Conservation (phyloP, 352 stramenopile species). For the Aphanomyces stellatus region DNA sequence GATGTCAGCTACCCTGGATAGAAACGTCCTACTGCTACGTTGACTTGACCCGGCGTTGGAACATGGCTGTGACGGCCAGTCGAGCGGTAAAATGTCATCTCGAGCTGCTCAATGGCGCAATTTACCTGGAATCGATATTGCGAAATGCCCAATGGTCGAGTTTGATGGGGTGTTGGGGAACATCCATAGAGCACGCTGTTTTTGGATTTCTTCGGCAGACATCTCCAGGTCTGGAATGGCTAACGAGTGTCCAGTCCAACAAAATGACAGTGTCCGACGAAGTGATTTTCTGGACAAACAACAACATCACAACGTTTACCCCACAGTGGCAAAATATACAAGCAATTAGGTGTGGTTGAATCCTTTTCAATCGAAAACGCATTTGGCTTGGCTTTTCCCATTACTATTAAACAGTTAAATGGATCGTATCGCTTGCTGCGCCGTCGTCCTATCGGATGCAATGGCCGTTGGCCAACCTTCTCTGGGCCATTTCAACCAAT, state of each 20-base stretch:
- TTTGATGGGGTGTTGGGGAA: neutral
- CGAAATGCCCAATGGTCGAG: neutral
- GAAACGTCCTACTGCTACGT: neutral
- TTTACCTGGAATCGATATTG: neutral
- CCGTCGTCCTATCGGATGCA: too few species aligned
- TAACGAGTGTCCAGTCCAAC: too few species aligned
- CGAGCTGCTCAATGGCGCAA: neutral
- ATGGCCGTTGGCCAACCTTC: too few species aligned
- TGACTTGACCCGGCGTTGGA: neutral
- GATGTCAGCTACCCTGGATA: conserved; percentile 5
- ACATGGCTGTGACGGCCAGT: neutral
- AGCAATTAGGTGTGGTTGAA: neutral
- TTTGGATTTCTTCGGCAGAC: too few species aligned
- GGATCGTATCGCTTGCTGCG: too few species aligned
- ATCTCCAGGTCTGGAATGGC: too few species aligned
- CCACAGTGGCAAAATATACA: neutral
- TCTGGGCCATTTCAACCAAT: too few species aligned
- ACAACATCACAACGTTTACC: neutral
- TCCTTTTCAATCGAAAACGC: neutral
- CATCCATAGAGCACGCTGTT: too few species aligned
- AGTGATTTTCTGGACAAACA: neutral
- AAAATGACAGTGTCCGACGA: neutral
- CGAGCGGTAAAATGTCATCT: neutral
- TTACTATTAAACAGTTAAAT: too few species aligned
- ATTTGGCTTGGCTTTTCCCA: neutral